Evolutionary conservation across 2,329 filamentous ascomycete species (phyloP).

Genomic region (Diaporthe sp.): DNA sequence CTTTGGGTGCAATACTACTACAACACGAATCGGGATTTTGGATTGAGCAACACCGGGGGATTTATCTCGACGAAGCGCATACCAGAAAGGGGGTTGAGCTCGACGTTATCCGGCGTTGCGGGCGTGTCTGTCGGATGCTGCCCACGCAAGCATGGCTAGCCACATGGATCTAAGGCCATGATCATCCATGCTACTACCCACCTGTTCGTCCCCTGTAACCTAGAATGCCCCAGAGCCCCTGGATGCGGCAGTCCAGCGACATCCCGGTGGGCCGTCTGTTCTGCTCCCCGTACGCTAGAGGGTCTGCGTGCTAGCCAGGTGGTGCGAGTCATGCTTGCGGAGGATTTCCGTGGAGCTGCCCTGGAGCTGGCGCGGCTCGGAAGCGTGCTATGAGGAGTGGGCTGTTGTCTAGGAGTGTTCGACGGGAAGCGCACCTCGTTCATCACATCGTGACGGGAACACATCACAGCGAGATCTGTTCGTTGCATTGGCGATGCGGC

Average conservation of each 20-base stretch:
- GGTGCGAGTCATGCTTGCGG: slow-evolving; percentile 15
- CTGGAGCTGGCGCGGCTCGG: not conserved
- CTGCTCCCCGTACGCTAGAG: not conserved
- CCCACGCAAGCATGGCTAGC: slow-evolving; percentile 19
- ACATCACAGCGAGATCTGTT: not conserved
- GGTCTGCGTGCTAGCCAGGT: not conserved
- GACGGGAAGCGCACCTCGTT: not conserved
- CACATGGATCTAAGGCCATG: not conserved
- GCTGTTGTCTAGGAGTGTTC: not conserved
- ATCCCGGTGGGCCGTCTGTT: not conserved
- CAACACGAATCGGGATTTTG: slow-evolving; percentile 12
- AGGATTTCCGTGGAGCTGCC: not conserved
- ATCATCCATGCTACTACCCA: slow-evolving; percentile 21
- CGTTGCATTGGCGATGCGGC: slow-evolving; percentile 15
- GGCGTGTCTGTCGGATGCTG: slow-evolving; percentile 15
- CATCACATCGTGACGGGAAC: not conserved
- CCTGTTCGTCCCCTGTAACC: not conserved
- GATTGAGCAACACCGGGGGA: slow-evolving; percentile 5
- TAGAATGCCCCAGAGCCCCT: not conserved
- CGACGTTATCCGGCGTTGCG: slow-evolving; percentile 11
- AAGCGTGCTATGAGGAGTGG: slow-evolving; percentile 6
- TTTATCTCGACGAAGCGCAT: slow-evolving; percentile 24
- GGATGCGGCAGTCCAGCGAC: not conserved
- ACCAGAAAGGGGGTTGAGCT: slow-evolving; percentile 3
- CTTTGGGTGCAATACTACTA: not conserved